Evolutionary conservation across 208 protist species (phyloP).

Genomic region (Leptomonas pyrrhocoris): DNA sequence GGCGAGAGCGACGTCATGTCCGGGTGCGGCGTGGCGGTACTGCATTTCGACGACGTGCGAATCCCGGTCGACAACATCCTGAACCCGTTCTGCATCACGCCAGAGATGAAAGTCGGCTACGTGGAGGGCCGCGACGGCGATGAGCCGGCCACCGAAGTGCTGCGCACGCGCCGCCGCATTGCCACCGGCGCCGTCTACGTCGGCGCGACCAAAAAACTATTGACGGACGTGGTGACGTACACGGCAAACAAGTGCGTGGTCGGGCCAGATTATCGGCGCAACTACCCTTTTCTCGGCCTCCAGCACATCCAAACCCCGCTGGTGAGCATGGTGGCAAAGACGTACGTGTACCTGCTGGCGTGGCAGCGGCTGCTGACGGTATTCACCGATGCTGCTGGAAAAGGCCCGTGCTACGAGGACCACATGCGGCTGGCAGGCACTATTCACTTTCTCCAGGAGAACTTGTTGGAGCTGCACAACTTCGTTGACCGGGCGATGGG

Average conservation of each 20-base stretch:
- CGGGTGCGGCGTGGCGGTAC: slow-evolving; percentile 57
- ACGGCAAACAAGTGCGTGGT: slow-evolving; percentile 71
- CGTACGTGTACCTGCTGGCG: slow-evolving; percentile 69
- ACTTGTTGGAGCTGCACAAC: slow-evolving; percentile 51
- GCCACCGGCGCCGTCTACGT: slow-evolving; percentile 75
- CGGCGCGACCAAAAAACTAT: slow-evolving; percentile 65
- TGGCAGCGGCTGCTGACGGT: slow-evolving; percentile 72
- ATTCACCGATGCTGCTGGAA: slow-evolving; percentile 45
- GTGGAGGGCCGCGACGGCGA: slow-evolving; percentile 38
- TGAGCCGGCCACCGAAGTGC: slow-evolving; percentile 49
- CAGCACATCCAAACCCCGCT: slow-evolving; percentile 88
- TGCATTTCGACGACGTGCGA: slow-evolving; percentile 82
- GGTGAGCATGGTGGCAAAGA: slow-evolving; percentile 74
- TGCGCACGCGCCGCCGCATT: slow-evolving; percentile 67
- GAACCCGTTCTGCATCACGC: slow-evolving; percentile 60
- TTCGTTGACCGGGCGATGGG: slow-evolving; percentile 70
- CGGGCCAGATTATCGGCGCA: slow-evolving; percentile 71
- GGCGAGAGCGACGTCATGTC: slow-evolving; percentile 54
- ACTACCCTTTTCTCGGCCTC: slow-evolving; percentile 84
- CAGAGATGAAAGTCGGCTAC: slow-evolving; percentile 47
- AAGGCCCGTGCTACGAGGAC: slow-evolving; percentile 63
- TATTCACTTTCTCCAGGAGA: slow-evolving; percentile 80
- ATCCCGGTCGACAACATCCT: slow-evolving; percentile 65
- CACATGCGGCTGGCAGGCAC: slow-evolving; percentile 79
- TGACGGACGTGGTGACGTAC: slow-evolving; percentile 66